A percentile compares a stretch with the other conserved stretches of the same genome.
Evolutionary conservation across 306 rosid species (phyloP).

Genomic region (Acmispon strigosus): DNA sequence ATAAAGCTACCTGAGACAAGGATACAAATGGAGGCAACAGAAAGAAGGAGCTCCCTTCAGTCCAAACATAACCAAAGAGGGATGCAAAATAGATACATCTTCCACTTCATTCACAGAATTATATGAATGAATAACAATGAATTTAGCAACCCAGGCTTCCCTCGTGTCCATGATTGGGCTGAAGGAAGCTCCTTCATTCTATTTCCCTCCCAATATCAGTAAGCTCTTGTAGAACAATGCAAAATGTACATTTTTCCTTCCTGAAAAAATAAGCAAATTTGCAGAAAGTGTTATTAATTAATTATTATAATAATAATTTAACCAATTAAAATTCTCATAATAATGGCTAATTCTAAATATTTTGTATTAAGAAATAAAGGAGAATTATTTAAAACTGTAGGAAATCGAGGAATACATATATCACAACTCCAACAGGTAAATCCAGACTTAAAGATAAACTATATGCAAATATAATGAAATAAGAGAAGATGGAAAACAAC

Average conservation of each 20-base stretch:
- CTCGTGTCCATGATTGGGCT: constrained; percentile 29
- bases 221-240: not conserved
- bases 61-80: constrained; percentile 27
- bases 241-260: not conserved
- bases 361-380: not conserved
- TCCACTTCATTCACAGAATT: constrained; percentile 17
- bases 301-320: not conserved
- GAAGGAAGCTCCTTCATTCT: constrained; percentile 47
- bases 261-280: not conserved
- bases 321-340: not conserved
- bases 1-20: not conserved
- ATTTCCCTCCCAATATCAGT: constrained; percentile 5
- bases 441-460: not conserved
- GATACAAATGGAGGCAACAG: constrained; percentile 6
- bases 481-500: not conserved
- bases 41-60: constrained; percentile 42
- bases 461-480: not conserved
- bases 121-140: constrained; percentile 6
- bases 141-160: constrained; percentile 14
- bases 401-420: not conserved
- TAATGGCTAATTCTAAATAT: not conserved
- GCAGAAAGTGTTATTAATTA: not conserved
- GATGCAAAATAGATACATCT: constrained; percentile 3
- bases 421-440: not conserved
- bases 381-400: not conserved